Base-by-base conservation (phyloP, 108 stramenopile species). In the Cylindrotheca closterium region DNA sequence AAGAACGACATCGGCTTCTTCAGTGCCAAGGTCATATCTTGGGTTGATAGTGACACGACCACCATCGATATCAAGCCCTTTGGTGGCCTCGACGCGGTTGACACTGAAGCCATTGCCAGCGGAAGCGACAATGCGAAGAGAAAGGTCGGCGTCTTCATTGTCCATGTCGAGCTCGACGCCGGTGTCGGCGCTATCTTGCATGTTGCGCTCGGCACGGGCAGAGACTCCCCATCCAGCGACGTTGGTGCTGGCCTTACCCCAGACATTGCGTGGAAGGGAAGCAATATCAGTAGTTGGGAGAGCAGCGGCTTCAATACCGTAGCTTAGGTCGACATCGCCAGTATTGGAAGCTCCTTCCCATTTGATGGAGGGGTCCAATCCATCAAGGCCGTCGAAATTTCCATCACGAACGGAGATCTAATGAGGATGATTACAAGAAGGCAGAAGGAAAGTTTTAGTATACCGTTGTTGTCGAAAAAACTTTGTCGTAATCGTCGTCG, bases 31-130 rank as follows among this genome's bases (percentile, higher is more conserved):
- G 68, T 89, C 74, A 80, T 85, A 89, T 22, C 84, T 70, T 21
- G 93, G 93, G 67, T 80, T 91, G 65, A 94, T 60, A 18, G 88
- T 89, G 19, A 94, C 70, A 42, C 83, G 73, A 70, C 80, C 86
- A 22, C 90, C 93, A 50, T 86, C 73, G 29, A 78, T 67, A 71
- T 89, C 86, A 49, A 90, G 68, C 3, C 88, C 88, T 79, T 94
- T 94, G 74, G 86, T 89, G 29, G 85, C 84, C 68, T 87, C 81
- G 48, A 90, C 63, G 48, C 55, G 34, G 22, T 71, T 73, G 30
- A 85, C 75, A 57, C 37, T 51, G 58, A 62, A 71, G 42, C 72
- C 82, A 10, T 79, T 79, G 24, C 51, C 70, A 51, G 79, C 76
- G 53, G 54, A 71, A 28, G 79, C 78, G 46, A 67, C 55, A 21